These are phyloP conservation scores for Suhomyces sp. DNA, from an alignment of 805 yeast genomes.

Conservation along the genomic window DNA sequence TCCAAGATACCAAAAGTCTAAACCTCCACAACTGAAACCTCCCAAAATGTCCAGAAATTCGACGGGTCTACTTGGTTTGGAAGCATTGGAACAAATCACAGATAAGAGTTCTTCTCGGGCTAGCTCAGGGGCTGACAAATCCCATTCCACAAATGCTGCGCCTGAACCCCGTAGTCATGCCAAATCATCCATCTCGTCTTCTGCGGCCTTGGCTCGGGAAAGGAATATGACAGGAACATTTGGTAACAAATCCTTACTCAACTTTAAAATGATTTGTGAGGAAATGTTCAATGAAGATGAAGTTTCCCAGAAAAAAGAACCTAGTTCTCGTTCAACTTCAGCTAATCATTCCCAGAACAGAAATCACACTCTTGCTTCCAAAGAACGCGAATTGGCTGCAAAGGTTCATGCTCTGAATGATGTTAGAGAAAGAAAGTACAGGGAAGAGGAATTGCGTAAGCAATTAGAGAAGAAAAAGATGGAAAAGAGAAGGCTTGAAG, in stretches of 20 bases:
- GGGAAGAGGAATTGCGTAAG: conserved; percentile 15
- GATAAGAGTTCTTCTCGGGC: not conserved
- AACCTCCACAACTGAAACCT: conserved; percentile 17
- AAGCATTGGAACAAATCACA: conserved; percentile 14
- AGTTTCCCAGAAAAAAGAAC: not conserved
- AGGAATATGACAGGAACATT: conserved; percentile 4
- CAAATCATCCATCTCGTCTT: conserved; percentile 1
- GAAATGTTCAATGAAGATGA: conserved; percentile 26
- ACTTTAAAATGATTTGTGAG: conserved; percentile 31
- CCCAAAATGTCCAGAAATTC: conserved; percentile 15
- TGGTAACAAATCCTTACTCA: conserved; percentile 22
- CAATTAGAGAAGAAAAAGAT: conserved; percentile 12
- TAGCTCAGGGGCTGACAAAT: not conserved
- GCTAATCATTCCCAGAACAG: not conserved
- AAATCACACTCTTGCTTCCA: conserved; percentile 7
- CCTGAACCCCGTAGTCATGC: not conserved
- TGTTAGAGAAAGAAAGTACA: conserved; percentile 11
- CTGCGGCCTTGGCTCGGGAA: conserved; percentile 1
- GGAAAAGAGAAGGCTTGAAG: conserved; percentile 7
- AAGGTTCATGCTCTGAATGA: conserved; percentile 11
- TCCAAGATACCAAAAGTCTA: conserved; percentile 11
- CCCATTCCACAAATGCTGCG: not conserved
- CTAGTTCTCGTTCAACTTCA: not conserved
- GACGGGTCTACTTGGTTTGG: conserved; percentile 15
- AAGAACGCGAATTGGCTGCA: conserved; percentile 13